Evolutionary conservation across 257 asterid genomes (phyloP).

Genomic region (Linaria vulgaris): DNA sequence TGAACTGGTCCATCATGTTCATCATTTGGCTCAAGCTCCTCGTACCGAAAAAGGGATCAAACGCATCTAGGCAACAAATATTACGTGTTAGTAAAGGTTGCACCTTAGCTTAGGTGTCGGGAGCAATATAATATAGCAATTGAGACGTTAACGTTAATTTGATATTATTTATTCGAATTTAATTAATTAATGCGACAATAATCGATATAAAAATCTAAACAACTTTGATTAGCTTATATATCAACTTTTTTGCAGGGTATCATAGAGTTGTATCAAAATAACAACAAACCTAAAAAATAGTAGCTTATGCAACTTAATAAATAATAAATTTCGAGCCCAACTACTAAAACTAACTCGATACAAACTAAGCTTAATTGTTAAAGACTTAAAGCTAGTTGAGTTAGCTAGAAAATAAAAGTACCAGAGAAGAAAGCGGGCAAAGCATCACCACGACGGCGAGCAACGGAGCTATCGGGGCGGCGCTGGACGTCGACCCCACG

Average conservation of each 20-base stretch:
- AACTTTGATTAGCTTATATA: too few species aligned
- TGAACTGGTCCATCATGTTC: conserved; percentile 67
- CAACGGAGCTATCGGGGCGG: background rate
- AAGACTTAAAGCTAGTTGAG: background rate
- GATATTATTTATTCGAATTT: too few species aligned
- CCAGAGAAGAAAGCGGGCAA: conserved; percentile 3
- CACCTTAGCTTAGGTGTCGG: too few species aligned
- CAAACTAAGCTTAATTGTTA: too few species aligned
- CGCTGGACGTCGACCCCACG: background rate
- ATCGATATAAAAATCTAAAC: background rate
- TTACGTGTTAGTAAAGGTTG: background rate
- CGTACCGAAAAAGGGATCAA: conserved; percentile 59
- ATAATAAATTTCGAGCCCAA: too few species aligned
- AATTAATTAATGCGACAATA: background rate
- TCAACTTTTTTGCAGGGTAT: too few species aligned
- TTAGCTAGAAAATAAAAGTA: background rate
- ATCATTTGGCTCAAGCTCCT: conserved; percentile 66
- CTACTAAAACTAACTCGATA: too few species aligned
- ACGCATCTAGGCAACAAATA: conserved; percentile 36
- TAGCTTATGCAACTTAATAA: too few species aligned
- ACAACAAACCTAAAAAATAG: too few species aligned
- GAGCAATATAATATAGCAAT: too few species aligned
- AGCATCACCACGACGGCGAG: background rate
- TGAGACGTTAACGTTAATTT: too few species aligned
- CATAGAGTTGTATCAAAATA: too few species aligned